phyloP scores from a whole-genome alignment of 2,329 filamentous ascomycete genomes.

The Rhynchosporium secalis region DNA sequence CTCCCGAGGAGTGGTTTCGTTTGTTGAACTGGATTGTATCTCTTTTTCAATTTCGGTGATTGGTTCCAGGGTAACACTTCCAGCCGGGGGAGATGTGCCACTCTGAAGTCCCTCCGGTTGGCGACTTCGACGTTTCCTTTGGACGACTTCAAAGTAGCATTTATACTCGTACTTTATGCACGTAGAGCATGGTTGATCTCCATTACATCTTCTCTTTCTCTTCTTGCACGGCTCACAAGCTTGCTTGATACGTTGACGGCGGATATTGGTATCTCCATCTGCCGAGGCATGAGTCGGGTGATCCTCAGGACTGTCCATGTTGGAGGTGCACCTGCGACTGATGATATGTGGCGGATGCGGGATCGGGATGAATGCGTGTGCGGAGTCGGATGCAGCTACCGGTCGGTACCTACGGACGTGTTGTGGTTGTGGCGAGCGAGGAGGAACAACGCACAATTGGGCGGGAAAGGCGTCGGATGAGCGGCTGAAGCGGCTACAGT shows the following conservation, averaged over 20 bases:
- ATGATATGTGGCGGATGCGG: background rate
- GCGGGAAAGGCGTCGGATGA: constrained; percentile 7
- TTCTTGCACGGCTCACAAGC: constrained; percentile 18
- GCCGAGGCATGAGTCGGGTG: background rate
- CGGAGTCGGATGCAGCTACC: background rate
- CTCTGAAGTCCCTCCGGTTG: constrained; percentile 9
- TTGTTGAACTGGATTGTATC: background rate
- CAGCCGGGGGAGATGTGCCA: background rate
- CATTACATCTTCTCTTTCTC: constrained; percentile 13
- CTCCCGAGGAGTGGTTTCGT: constrained; percentile 8
- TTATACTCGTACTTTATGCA: constrained; percentile 16
- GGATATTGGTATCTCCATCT: background rate
- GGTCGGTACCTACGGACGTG: too few relatives aligned
- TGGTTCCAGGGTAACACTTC: background rate
- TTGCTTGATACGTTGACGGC: constrained; percentile 14
- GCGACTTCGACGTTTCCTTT: constrained; percentile 15
- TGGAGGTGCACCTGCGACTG: background rate
- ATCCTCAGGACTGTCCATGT: constrained; percentile 11
- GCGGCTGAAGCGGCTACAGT: constrained; percentile 4
- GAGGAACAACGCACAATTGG: background rate
- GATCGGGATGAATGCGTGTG: background rate
- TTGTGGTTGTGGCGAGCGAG: background rate
- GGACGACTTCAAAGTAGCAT: constrained; percentile 13
- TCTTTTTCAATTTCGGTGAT: constrained; percentile 1
- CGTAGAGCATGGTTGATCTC: constrained; percentile 11